A percentile compares a stretch with the other conserved stretches of the same genome.
Evolutionary conservation across 495 filamentous ascomycete species (phyloP).

Genomic region (Lineolata rhizophorae): DNA sequence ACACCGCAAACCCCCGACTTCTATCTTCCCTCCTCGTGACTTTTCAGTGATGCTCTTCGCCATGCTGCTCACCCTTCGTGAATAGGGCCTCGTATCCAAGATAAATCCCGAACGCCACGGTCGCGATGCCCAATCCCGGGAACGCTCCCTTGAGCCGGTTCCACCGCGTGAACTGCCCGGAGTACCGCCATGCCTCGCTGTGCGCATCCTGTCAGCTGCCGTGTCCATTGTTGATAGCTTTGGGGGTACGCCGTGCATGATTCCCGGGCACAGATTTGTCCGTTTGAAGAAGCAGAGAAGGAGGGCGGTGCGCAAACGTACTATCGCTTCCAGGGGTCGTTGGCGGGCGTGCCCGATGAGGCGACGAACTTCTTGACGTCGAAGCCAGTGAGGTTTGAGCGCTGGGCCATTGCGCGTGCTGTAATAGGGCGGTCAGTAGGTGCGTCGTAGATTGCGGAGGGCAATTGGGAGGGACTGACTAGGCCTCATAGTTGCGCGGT

Average conservation of each 20-base stretch:
- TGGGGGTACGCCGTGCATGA: not conserved
- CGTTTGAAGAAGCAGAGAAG: not conserved
- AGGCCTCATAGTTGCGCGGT: too few species aligned
- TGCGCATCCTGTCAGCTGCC: constrained; percentile 1
- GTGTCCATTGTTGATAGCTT: constrained; percentile 4
- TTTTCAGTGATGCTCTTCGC: too few species aligned
- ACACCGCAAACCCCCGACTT: too few species aligned
- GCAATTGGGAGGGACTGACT: too few species aligned
- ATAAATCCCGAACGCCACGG: constrained; percentile 76
- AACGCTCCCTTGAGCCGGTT: constrained; percentile 73
- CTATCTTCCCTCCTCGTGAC: too few species aligned
- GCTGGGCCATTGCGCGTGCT: constrained; percentile 24
- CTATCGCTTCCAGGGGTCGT: constrained; percentile 77
- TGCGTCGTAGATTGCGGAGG: not conserved
- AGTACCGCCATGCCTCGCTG: constrained; percentile 90
- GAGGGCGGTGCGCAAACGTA: constrained; percentile 18
- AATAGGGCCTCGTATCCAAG: constrained; percentile 76
- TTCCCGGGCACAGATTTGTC: not conserved
- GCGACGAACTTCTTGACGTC: constrained; percentile 49
- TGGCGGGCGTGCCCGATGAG: constrained; percentile 38
- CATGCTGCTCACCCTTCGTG: constrained; percentile 58
- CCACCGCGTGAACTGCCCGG: constrained; percentile 64
- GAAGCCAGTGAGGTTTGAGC: constrained; percentile 66
- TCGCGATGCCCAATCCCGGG: constrained; percentile 79
- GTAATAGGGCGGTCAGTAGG: not conserved